Evolutionary conservation across 192 early-diverging fungal genomes (phyloP).

Genomic region (Coemansia nantahalensis): DNA sequence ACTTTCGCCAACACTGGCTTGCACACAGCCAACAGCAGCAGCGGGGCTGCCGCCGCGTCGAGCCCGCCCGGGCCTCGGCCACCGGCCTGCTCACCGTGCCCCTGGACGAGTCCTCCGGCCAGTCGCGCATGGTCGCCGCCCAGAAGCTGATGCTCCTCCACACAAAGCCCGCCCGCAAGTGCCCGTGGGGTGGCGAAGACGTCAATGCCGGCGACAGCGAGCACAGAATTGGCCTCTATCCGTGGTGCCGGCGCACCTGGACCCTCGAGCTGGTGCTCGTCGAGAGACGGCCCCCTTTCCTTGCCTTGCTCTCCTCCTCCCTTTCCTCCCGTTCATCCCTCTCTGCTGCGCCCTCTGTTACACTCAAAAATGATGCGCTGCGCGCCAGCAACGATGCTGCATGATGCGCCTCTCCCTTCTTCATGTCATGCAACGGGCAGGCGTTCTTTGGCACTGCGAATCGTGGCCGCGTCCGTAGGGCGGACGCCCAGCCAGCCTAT

Average conservation of each 20-base stretch:
- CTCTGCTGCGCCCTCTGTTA: too few species aligned
- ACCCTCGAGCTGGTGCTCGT: conserved; percentile 70
- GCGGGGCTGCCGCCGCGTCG: conserved; percentile 72
- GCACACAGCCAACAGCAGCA: too few species aligned
- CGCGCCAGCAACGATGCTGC: too few species aligned
- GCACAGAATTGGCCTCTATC: conserved; percentile 55
- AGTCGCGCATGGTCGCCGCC: conserved; percentile 67
- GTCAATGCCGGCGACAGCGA: conserved; percentile 59
- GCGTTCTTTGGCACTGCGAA: too few species aligned
- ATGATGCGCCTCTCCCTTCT: too few species aligned
- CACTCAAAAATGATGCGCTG: too few species aligned
- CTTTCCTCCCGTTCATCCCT: too few species aligned
- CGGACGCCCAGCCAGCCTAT: too few species aligned
- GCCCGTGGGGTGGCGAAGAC: conserved; percentile 78
- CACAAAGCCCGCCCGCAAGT: conserved; percentile 82
- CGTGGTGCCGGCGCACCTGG: conserved; percentile 80
- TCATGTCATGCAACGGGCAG: too few species aligned
- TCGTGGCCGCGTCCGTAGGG: too few species aligned
- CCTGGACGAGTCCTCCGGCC: conserved; percentile 65
- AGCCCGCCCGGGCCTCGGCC: conserved; percentile 66
- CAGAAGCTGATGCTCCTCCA: conserved; percentile 75
- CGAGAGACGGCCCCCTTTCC: conserved; percentile 3
- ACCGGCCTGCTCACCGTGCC: conserved; percentile 68
- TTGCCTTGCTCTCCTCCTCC: too few species aligned
- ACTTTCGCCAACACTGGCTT: too few species aligned